These are phyloP conservation scores for Cadophora gregata DNA, from an alignment of 2,329 filamentous ascomycete genomes.

Conservation along the genomic window DNA sequence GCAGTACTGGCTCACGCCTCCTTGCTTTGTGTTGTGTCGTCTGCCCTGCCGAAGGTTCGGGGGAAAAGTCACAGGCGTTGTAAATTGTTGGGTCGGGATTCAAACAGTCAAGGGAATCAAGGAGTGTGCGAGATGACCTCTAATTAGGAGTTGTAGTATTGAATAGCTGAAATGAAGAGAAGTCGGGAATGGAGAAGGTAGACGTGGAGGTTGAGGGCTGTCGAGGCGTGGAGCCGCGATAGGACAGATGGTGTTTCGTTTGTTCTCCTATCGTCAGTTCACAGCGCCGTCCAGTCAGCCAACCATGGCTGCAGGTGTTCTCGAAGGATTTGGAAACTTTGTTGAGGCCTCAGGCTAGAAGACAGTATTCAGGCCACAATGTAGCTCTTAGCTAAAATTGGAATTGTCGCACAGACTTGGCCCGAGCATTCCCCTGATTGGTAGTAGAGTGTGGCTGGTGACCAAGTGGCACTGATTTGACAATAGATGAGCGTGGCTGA, in stretches of 20 bases:
- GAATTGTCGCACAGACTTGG: constrained; percentile 2
- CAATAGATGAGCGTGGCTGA: constrained; percentile 18
- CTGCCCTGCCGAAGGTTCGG: constrained; percentile 24
- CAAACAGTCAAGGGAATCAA: constrained; percentile 25
- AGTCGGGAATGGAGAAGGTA: constrained; percentile 1
- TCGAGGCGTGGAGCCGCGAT: constrained; percentile 8
- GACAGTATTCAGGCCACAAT: background rate
- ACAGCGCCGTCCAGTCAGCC: background rate
- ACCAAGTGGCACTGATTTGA: background rate
- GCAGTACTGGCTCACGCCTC: constrained; percentile 1
- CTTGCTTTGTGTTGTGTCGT: constrained; percentile 4
- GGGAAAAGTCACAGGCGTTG: constrained; percentile 22
- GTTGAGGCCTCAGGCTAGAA: background rate
- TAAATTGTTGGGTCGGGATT: constrained; percentile 2
- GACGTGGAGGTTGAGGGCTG: constrained; percentile 1
- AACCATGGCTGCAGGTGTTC: background rate
- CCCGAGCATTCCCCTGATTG: background rate
- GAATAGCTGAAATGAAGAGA: constrained; percentile 7
- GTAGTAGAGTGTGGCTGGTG: constrained; percentile 1
- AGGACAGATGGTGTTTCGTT: constrained; percentile 32
- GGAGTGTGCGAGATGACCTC: constrained; percentile 34
- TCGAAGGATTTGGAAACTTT: background rate
- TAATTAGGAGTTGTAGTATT: constrained; percentile 28
- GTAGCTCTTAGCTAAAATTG: constrained; percentile 10
- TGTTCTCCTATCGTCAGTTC: constrained; percentile 10